phyloP scores from a whole-genome alignment of 768 basidiomycete species.

The Termitomyces sp. region DNA sequence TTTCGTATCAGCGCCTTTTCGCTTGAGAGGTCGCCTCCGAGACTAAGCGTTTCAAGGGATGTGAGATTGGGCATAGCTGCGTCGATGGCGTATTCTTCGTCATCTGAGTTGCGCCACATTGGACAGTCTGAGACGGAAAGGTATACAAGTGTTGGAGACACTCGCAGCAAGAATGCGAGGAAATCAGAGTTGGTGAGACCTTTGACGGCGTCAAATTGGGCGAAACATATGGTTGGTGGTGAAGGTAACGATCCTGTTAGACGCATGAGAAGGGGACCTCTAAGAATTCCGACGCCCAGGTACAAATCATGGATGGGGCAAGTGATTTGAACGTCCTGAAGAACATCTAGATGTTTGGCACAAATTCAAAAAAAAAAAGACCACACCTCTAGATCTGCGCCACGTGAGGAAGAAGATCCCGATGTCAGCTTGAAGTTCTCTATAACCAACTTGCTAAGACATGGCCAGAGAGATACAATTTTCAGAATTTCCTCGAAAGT shows the following conservation, averaged over 20 bases:
- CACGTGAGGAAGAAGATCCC: not conserved
- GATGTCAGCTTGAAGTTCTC: not conserved
- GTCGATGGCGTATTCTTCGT: conserved; percentile 14
- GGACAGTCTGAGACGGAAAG: conserved; percentile 4
- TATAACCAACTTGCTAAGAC: conserved; percentile 1
- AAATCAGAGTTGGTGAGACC: conserved; percentile 11
- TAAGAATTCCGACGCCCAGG: not conserved
- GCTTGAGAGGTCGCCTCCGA: conserved; percentile 2
- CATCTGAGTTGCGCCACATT: conserved; percentile 1
- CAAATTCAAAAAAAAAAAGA: not conserved
- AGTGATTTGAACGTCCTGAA: not conserved
- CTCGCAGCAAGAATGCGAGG: conserved; percentile 4
- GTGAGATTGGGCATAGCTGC: conserved; percentile 5
- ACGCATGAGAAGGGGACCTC: not conserved
- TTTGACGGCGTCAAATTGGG: not conserved
- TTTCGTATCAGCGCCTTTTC: conserved; percentile 3
- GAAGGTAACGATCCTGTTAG: not conserved
- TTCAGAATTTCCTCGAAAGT: conserved; percentile 2
- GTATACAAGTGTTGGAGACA: conserved; percentile 4
- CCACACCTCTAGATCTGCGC: not conserved
- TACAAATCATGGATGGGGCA: not conserved
- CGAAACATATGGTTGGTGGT: not conserved
- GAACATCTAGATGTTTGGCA: not conserved
- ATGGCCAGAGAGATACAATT: conserved; percentile 3
- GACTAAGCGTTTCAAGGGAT: not conserved